These are phyloP conservation scores for Eucalyptus shirleyi DNA, from an alignment of 345 rosid genomes.

Conservation along the genomic window DNA sequence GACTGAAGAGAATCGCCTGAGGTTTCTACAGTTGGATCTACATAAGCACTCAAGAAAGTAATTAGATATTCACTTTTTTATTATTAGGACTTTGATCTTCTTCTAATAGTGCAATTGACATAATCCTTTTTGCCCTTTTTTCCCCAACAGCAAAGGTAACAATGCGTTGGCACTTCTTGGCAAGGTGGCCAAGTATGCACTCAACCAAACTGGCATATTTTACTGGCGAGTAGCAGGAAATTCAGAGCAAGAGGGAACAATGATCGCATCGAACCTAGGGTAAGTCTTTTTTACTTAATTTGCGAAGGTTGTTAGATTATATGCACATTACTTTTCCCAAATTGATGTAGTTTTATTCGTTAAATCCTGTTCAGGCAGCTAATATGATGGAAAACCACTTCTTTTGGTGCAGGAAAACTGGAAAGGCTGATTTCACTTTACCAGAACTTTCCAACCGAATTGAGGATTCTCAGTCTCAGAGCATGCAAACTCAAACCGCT, in stretches of 20 bases:
- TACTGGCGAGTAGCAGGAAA: conserved; percentile 40
- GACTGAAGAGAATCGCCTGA: conserved; percentile 49
- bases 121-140: neutral
- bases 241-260: conserved; percentile 20
- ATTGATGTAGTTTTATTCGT: neutral
- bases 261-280: conserved; percentile 18
- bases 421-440: conserved; percentile 5
- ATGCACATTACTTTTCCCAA: neutral
- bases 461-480: conserved; percentile 6
- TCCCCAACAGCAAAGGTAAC: conserved; percentile 42
- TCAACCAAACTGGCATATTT: conserved; percentile 72
- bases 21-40: conserved; percentile 90
- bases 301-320: neutral
- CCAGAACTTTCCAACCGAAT: conserved; percentile 5
- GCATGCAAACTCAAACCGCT: neutral
- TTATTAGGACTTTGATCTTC: neutral
- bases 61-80: neutral
- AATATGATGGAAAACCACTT: neutral
- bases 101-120: neutral
- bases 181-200: conserved; percentile 52
- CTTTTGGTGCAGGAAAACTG: conserved; percentile 20
- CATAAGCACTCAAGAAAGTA: conserved; percentile 69
- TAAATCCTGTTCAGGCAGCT: neutral
- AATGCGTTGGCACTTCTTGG: conserved; percentile 60
- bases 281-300: conserved; percentile 18